phyloP scores from a whole-genome alignment of 2,329 filamentous ascomycete species.

The Talaromyces sp. region DNA sequence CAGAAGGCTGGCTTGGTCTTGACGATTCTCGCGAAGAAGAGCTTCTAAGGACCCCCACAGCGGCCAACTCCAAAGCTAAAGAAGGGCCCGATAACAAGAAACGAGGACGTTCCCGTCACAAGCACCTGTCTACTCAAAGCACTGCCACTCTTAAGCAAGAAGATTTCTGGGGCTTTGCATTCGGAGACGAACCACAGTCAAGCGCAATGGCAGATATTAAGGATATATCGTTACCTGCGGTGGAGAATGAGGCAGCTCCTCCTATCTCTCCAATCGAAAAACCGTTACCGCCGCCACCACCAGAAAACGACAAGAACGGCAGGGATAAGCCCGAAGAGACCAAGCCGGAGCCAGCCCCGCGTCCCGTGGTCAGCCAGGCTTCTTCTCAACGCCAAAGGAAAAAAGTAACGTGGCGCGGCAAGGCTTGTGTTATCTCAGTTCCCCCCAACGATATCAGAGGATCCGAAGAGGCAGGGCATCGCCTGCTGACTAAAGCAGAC shows the following conservation, averaged over 20 bases:
- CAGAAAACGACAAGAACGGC: conserved; percentile 11
- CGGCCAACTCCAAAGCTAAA: conserved; percentile 30
- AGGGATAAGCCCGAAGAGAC: background rate
- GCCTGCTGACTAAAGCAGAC: conserved; percentile 35
- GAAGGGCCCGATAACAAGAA: conserved; percentile 12
- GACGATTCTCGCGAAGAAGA: conserved; percentile 34
- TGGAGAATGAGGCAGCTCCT: conserved; percentile 13
- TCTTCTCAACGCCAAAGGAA: conserved; percentile 51
- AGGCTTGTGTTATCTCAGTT: conserved; percentile 66
- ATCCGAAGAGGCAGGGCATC: conserved; percentile 33
- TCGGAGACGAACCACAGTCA: conserved; percentile 34
- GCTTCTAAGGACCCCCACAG: conserved; percentile 35
- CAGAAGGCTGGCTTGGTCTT: conserved; percentile 40
- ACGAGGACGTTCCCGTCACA: conserved; percentile 22
- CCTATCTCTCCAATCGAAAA: conserved; percentile 31
- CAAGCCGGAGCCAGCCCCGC: conserved; percentile 9
- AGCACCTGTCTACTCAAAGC: conserved; percentile 32
- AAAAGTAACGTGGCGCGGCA: conserved; percentile 69
- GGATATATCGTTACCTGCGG: conserved; percentile 13
- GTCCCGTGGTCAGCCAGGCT: conserved; percentile 13
- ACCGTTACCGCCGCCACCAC: conserved; percentile 34
- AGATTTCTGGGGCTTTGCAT: conserved; percentile 42
- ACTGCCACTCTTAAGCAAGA: conserved; percentile 40
- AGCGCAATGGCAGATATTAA: conserved; percentile 28
- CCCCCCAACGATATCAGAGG: conserved; percentile 65